These are phyloP conservation scores for Polygonum maritimum DNA, from an alignment of 148 eudicot species.

Conservation along the genomic window DNA sequence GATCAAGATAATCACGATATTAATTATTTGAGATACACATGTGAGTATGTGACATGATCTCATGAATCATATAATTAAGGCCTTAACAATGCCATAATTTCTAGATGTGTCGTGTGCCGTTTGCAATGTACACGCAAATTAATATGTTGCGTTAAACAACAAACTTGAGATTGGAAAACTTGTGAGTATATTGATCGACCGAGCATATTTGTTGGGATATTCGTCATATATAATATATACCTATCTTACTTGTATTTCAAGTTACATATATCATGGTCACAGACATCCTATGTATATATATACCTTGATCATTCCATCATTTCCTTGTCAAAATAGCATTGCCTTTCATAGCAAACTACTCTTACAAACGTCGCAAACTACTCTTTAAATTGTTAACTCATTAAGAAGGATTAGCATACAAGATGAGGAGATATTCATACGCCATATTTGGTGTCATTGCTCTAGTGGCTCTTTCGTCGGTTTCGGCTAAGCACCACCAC, in stretches of 20 bases:
- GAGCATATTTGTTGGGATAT: background rate
- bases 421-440: background rate
- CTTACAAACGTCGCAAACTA: background rate
- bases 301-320: background rate
- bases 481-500: slow-evolving; percentile 5
- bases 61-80: too few species aligned
- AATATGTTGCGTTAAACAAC: slow-evolving; percentile 1
- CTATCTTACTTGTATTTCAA: background rate
- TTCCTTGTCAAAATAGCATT: background rate
- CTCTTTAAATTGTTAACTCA: background rate
- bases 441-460: background rate
- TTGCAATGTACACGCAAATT: background rate
- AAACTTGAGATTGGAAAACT: slow-evolving; percentile 4
- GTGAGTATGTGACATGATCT: too few species aligned
- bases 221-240: background rate
- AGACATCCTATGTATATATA: slow-evolving; percentile 3
- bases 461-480: background rate
- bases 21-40: background rate
- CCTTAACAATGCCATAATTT: background rate
- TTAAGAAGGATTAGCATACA: too few species aligned
- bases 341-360: background rate
- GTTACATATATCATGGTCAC: background rate
- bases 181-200: background rate
- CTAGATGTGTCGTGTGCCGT: background rate
- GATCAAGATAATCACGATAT: background rate